Evolutionary conservation across 441 rosid species (phyloP).

Genomic region (Omphalea diandra): DNA sequence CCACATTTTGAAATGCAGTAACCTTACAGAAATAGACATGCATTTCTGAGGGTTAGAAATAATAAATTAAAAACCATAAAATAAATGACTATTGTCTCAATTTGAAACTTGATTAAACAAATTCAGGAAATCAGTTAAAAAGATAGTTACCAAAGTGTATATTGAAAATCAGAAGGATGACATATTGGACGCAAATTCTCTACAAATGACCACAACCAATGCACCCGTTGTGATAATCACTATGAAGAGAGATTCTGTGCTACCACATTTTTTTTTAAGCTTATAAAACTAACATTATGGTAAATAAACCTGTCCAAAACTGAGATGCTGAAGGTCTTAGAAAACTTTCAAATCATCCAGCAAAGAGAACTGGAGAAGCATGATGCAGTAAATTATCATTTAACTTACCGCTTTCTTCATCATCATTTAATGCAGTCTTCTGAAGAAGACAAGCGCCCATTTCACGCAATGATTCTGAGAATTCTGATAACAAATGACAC

Average conservation of each 20-base stretch:
- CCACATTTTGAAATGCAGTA: slow-evolving; percentile 1
- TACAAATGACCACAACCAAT: too few relatives aligned
- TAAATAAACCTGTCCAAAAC: neutral
- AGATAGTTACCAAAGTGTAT: neutral
- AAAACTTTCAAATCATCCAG: neutral
- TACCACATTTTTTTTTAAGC: neutral
- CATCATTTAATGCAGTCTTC: slow-evolving; percentile 63
- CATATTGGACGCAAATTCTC: too few relatives aligned
- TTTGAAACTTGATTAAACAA: neutral
- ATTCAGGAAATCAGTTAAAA: neutral
- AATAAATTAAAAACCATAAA: neutral
- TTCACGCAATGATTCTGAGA: slow-evolving; percentile 89
- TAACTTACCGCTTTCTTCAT: slow-evolving; percentile 73
- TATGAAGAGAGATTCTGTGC: neutral
- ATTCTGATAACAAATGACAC: slow-evolving; percentile 50
- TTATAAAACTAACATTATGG: neutral
- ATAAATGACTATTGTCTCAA: neutral
- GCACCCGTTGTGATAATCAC: neutral
- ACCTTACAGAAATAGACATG: neutral
- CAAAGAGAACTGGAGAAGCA: slow-evolving; percentile 1
- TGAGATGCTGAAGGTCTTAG: neutral
- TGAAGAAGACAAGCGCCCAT: slow-evolving; percentile 87
- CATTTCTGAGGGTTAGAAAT: neutral
- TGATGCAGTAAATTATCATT: neutral
- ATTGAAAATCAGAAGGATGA: too few relatives aligned